These are phyloP conservation scores for Coemansia furcata DNA, from an alignment of 192 early-diverging fungal genomes.

Conservation along the genomic window DNA sequence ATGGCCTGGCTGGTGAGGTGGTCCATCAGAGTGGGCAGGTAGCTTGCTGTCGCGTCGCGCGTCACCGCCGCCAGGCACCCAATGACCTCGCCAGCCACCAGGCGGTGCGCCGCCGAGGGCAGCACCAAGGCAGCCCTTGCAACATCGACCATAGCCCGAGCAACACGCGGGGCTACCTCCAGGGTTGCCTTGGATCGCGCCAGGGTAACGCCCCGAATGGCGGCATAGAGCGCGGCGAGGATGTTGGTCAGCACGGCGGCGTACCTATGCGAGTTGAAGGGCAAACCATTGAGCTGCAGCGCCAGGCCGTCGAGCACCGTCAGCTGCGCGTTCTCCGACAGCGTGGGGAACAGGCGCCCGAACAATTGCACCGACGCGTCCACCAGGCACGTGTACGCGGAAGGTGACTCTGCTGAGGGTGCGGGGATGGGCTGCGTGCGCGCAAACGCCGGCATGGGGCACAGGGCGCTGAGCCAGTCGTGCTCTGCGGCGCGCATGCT, in stretches of 20 bases:
- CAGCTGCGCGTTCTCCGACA: conserved; percentile 71
- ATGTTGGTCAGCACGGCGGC: conserved; percentile 79
- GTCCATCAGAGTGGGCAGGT: conserved; percentile 37
- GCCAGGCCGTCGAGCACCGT: conserved; percentile 73
- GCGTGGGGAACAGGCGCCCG: conserved; percentile 67
- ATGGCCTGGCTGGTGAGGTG: conserved; percentile 67
- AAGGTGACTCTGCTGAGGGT: not conserved
- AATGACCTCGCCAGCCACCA: conserved; percentile 76
- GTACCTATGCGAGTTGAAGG: conserved; percentile 68
- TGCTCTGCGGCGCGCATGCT: conserved; percentile 16
- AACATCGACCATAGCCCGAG: conserved; percentile 28
- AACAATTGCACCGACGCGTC: conserved; percentile 81
- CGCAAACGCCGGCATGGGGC: not conserved
- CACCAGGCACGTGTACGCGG: conserved; percentile 56
- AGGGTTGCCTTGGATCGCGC: not conserved
- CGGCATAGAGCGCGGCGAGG: conserved; percentile 67
- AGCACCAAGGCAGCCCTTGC: conserved; percentile 60
- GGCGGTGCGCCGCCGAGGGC: conserved; percentile 67
- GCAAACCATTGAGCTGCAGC: conserved; percentile 59
- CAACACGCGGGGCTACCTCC: conserved; percentile 19
- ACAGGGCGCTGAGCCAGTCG: conserved; percentile 28
- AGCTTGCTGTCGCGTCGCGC: conserved; percentile 22
- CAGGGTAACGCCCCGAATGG: conserved; percentile 28
- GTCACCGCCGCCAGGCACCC: conserved; percentile 70
- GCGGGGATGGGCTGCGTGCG: not conserved